A percentile compares a stretch with the other conserved stretches of the same genome.
phyloP scores from a whole-genome alignment of 495 filamentous ascomycete genomes.

The Hypoxylon intermedium region DNA sequence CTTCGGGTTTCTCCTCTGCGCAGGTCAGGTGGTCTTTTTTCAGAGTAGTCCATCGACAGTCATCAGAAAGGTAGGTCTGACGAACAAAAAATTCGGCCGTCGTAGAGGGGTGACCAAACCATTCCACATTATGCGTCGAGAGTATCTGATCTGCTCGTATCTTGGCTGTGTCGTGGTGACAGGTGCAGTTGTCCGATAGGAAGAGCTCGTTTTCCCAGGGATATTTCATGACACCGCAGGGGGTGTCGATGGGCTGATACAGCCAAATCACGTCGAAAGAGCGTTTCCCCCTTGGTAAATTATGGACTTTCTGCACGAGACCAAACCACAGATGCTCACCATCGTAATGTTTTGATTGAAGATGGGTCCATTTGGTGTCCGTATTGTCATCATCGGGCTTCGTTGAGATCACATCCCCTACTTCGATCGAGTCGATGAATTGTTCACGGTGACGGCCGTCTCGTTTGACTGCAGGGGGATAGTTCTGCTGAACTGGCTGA shows the following conservation, averaged over 20 bases:
- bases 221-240: conserved; percentile 67
- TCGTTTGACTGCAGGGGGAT: conserved; percentile 18
- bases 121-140: conserved; percentile 61
- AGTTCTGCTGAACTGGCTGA: conserved; percentile 7
- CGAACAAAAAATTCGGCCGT: conserved; percentile 66
- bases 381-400: conserved; percentile 43
- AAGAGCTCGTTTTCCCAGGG: conserved; percentile 75
- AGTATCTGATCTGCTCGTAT: conserved; percentile 61
- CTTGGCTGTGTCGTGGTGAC: conserved; percentile 49
- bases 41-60: conserved; percentile 60
- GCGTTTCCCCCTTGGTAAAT: conserved; percentile 40
- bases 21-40: conserved; percentile 54
- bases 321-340: conserved; percentile 66
- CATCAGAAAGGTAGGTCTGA: conserved; percentile 65
- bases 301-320: conserved; percentile 65
- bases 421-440: conserved; percentile 38
- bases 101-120: conserved; percentile 55
- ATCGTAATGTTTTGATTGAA: conserved; percentile 43
- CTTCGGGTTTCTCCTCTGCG: conserved; percentile 29
- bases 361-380: conserved; percentile 62
- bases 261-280: conserved; percentile 73
- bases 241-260: conserved; percentile 72
- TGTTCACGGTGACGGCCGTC: neutral
- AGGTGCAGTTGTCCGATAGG: conserved; percentile 78
- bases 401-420: conserved; percentile 54